Conservation (phyloP, 495 filamentous ascomycete genomes). For the Penicilliopsis zonata region DNA sequence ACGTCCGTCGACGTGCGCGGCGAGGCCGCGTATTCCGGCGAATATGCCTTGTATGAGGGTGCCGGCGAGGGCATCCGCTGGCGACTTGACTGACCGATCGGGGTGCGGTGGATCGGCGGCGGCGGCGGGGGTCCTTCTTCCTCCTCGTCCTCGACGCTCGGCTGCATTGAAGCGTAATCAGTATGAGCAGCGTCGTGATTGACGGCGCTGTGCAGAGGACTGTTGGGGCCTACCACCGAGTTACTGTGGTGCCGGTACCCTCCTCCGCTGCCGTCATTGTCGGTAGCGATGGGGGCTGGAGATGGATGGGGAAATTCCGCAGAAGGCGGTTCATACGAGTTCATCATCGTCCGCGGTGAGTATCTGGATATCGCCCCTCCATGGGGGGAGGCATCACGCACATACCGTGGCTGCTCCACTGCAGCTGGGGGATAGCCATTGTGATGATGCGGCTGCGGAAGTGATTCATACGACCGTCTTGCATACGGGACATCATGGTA, state of each 20-base stretch:
- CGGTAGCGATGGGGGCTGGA: background rate
- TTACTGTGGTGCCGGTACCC: slow-evolving; percentile 17
- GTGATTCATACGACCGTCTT: background rate
- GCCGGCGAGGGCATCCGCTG: slow-evolving; percentile 15
- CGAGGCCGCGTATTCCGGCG: slow-evolving; percentile 14
- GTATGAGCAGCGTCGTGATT: slow-evolving; percentile 20
- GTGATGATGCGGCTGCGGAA: slow-evolving; percentile 6
- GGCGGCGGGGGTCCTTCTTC: slow-evolving; percentile 39
- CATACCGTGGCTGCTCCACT: slow-evolving; percentile 5
- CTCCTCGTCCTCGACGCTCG: slow-evolving; percentile 58
- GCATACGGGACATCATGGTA: background rate
- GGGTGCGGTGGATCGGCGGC: slow-evolving; percentile 34
- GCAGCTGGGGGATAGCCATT: slow-evolving; percentile 5
- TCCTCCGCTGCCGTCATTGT: background rate
- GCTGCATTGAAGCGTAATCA: slow-evolving; percentile 47
- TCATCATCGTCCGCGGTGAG: slow-evolving; percentile 3
- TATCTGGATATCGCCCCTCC: slow-evolving; percentile 5
- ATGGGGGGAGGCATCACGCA: slow-evolving; percentile 1
- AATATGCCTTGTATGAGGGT: slow-evolving; percentile 24
- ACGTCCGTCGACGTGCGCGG: slow-evolving; percentile 22
- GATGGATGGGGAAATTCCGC: slow-evolving; percentile 8
- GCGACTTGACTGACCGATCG: slow-evolving; percentile 15
- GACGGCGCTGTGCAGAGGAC: slow-evolving; percentile 8
- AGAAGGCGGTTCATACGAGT: slow-evolving; percentile 6
- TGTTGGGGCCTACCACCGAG: slow-evolving; percentile 8